A percentile compares a stretch with the other conserved stretches of the same genome.
phyloP scores from a whole-genome alignment of 2,329 filamentous ascomycete genomes.

The Lojkania enalia region DNA sequence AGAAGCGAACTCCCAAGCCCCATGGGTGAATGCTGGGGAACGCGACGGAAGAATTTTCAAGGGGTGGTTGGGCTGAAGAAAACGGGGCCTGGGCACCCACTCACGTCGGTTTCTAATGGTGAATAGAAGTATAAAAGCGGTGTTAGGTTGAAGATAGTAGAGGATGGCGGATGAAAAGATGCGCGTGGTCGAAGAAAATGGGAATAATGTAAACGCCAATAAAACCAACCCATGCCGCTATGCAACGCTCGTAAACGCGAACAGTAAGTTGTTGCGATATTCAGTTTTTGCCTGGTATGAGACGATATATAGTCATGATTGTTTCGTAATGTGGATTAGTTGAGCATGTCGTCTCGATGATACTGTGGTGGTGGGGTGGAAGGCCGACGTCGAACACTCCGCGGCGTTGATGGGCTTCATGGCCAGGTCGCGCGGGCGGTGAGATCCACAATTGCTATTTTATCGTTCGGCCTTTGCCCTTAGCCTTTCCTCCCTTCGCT shows the following conservation, averaged over 20 bases:
- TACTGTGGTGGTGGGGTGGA: slow-evolving; percentile 28
- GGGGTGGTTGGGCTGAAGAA: no score
- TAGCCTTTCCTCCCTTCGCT: slow-evolving; percentile 54
- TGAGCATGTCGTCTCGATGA: slow-evolving; percentile 37
- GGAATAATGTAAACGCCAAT: slow-evolving; percentile 33
- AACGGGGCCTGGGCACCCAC: no score
- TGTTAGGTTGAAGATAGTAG: no score
- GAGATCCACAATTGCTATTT: slow-evolving; percentile 40
- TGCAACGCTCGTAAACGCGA: slow-evolving; percentile 43
- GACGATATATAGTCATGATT: slow-evolving; percentile 39
- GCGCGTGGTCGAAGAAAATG: slow-evolving; percentile 7
- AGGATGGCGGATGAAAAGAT: background rate
- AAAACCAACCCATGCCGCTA: slow-evolving; percentile 34
- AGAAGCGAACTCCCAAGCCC: no score
- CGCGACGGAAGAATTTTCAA: no score
- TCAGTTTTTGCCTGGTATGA: slow-evolving; percentile 22
- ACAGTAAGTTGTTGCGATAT: slow-evolving; percentile 21
- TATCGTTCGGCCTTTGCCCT: slow-evolving; percentile 42
- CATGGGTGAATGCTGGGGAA: no score
- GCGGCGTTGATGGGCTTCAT: slow-evolving; percentile 18
- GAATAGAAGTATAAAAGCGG: no score
- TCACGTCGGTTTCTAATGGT: no score
- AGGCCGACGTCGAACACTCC: slow-evolving; percentile 32
- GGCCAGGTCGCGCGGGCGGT: slow-evolving; percentile 16
- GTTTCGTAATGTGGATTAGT: slow-evolving; percentile 34